Evolutionary conservation across 2,329 filamentous ascomycete genomes (phyloP), one percentile per base, ranked within the genome.

Genomic region (Nothophoma quercina): DNA sequence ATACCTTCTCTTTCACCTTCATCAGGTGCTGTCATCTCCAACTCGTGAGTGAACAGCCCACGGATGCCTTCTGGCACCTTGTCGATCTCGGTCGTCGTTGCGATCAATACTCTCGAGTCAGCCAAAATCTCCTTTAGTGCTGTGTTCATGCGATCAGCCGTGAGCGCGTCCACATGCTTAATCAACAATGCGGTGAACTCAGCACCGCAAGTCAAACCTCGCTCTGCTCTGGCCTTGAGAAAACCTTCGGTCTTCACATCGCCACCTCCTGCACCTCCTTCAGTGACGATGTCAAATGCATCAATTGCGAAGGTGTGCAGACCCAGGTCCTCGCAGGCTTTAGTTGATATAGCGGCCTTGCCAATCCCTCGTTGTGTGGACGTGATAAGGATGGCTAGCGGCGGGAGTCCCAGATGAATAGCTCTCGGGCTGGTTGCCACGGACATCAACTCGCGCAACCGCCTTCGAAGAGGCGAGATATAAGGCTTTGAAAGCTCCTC

Each of bases 211-310:
- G 88, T 89, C 71, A 97, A 87, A 7, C 92, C 95, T 52, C 95
- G 85, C 56, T 96, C 95, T 1, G 92, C 90, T 42, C 95, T 85
- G 4, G 90, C 91, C 68, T 95, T 89, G 13, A 99, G 78, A 61
- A 96, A 90, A 1, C 90, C 93, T 69, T 97, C 93, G 0, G 93
- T 96, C 76, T 98, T 97, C 22, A 96, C 89, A 69, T 99, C 95
- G 48, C 90, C 88, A 44, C 91, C 91, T 45, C 91, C 91, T 1
- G 88, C 89, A 35, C 89, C 88, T 12, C 91, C 91, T 71, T 98
- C 93, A n/a, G 91, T 93, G 4, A 96, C 80, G 33, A 99, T 91
- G 65, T 99, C 95, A 66, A 96, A 96, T 0, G 91, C 90, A 71
- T 98, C 92, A 44, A 99, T 90, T 0, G 85, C 77, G 70, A 96